Conservation (phyloP, 345 rosid genomes). For the Citrus hindsii region DNA sequence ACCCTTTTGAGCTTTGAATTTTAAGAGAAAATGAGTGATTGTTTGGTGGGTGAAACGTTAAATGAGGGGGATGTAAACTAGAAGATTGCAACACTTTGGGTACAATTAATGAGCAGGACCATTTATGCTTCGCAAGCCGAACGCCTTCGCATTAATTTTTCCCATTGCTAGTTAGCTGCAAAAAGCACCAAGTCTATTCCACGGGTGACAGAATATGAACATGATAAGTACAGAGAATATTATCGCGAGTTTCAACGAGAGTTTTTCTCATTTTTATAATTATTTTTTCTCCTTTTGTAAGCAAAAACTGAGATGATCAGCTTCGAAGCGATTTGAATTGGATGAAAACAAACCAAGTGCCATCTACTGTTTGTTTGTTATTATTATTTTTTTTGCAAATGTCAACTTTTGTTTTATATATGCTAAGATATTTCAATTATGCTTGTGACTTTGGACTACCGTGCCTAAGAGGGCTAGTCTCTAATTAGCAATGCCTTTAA, state of each 20-base stretch:
- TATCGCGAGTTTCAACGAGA: background rate
- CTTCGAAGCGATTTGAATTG: background rate
- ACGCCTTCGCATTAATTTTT: background rate
- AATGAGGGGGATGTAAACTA: background rate
- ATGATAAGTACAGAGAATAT: conserved; percentile 6
- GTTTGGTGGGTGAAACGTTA: conserved; percentile 4
- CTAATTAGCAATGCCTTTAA: too few relatives aligned
- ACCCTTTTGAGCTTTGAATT: conserved; percentile 3
- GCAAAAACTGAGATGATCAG: background rate
- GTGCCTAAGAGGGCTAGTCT: background rate
- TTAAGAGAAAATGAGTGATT: background rate
- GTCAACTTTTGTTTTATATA: too few relatives aligned
- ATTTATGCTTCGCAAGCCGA: background rate
- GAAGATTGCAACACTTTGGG: conserved; percentile 16
- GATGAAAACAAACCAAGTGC: background rate
- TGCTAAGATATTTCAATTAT: background rate
- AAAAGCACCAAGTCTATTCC: background rate
- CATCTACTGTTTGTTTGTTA: too few relatives aligned
- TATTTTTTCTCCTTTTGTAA: background rate
- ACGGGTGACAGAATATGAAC: background rate
- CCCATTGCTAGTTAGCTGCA: too few relatives aligned
- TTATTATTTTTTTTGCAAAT: too few relatives aligned
- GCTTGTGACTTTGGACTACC: background rate
- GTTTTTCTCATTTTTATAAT: background rate
- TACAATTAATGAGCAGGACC: conserved; percentile 12